phyloP scores from a whole-genome alignment of 768 basidiomycete genomes.

The Flagelloscypha sp. region DNA sequence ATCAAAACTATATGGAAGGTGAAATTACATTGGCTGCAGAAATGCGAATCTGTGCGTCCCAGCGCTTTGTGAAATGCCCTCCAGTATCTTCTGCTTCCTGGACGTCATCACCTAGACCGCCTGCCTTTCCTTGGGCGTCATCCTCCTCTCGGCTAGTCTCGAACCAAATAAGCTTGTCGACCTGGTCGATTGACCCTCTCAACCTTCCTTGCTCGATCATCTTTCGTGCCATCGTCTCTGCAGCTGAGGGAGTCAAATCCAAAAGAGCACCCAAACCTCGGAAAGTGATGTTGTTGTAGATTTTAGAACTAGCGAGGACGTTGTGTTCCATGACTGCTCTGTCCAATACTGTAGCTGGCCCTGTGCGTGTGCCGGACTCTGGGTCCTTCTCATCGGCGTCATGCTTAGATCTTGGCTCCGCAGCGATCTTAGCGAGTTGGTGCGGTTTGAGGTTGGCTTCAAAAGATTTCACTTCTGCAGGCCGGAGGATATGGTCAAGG shows the following conservation, averaged over 20 bases:
- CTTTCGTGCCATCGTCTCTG: constrained; percentile 94
- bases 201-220: constrained; percentile 98
- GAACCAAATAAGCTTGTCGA: constrained; percentile 90
- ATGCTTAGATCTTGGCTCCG: constrained; percentile 77
- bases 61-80: constrained; percentile 85
- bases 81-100: constrained; percentile 84
- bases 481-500: constrained; percentile 91
- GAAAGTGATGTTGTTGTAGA: constrained; percentile 97
- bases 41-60: constrained; percentile 90
- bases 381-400: constrained; percentile 49
- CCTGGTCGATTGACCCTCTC: constrained; percentile 91
- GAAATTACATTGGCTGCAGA: constrained; percentile 75
- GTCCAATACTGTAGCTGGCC: constrained; percentile 92
- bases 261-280: constrained; percentile 85
- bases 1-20: not conserved
- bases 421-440: constrained; percentile 86
- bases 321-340: constrained; percentile 99
- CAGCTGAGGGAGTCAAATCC: constrained; percentile 83
- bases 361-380: constrained; percentile 67
- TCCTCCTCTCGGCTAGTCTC: constrained; percentile 83
- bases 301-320: constrained; percentile 89
- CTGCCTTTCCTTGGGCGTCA: constrained; percentile 89
- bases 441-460: constrained; percentile 82
- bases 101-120: constrained; percentile 81
- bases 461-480: constrained; percentile 84